Conservation (phyloP, 2,329 filamentous ascomycete genomes). For the Metarhizium brunneum region DNA sequence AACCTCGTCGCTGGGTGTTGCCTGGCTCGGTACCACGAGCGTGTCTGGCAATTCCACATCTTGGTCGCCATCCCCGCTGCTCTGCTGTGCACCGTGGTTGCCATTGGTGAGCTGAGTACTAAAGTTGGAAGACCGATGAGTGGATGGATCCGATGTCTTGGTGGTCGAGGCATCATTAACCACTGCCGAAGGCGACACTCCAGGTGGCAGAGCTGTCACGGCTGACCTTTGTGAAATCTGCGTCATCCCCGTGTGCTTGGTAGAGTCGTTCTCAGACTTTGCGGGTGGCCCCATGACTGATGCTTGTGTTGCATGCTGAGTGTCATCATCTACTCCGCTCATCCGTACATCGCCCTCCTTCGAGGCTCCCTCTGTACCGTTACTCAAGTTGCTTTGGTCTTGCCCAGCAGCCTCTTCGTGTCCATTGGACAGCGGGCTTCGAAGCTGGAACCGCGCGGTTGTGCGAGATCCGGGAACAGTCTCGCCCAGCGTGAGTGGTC, state of each 20-base stretch:
- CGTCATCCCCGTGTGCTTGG: conserved; percentile 36
- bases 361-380: conserved; percentile 30
- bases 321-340: conserved; percentile 43
- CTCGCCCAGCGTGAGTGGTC: conserved; percentile 54
- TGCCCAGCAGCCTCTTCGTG: conserved; percentile 25
- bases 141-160: conserved; percentile 71
- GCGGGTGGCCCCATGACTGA: conserved; percentile 41
- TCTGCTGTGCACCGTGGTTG: conserved; percentile 35
- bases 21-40: conserved; percentile 34
- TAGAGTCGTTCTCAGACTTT: conserved; percentile 26
- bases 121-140: conserved; percentile 51
- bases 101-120: conserved; percentile 70
- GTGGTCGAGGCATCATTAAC: conserved; percentile 88
- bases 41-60: conserved; percentile 46
- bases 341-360: conserved; percentile 49
- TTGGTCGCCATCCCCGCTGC: conserved; percentile 19
- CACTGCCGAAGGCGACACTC: conserved; percentile 47
- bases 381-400: conserved; percentile 32
- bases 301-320: conserved; percentile 35
- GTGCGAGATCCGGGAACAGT: conserved; percentile 46
- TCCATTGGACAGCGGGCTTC: conserved; percentile 52
- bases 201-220: conserved; percentile 47
- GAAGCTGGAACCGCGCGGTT: conserved; percentile 44
- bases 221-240: conserved; percentile 57
- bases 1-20: conserved; percentile 38